These are phyloP conservation scores for Pilaira anomala DNA, from an alignment of 192 early-diverging fungal genomes.

Conservation along the genomic window DNA sequence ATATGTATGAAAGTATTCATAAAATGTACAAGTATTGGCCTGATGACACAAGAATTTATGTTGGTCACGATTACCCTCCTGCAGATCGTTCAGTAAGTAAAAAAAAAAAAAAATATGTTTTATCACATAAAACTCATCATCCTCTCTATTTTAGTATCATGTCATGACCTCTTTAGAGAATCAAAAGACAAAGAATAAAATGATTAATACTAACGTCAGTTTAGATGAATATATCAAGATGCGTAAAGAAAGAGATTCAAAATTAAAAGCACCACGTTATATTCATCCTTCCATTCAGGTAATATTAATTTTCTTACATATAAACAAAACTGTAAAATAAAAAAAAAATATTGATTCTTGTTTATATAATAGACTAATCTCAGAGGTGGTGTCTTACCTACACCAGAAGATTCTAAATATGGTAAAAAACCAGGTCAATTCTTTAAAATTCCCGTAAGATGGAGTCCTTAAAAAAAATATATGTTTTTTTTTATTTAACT, in stretches of 20 bases:
- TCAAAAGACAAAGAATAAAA: slow-evolving; percentile 29
- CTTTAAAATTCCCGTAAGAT: neutral
- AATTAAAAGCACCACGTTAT: slow-evolving; percentile 29
- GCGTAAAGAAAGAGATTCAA: slow-evolving; percentile 22
- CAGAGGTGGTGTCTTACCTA: slow-evolving; percentile 25
- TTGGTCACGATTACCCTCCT: slow-evolving; percentile 35
- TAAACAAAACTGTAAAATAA: neutral
- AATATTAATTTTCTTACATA: slow-evolving; percentile 5
- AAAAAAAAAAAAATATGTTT: neutral
- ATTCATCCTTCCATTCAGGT: slow-evolving; percentile 36
- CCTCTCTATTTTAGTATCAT: slow-evolving; percentile 6
- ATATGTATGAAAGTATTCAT: slow-evolving; percentile 32
- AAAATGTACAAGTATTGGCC: slow-evolving; percentile 24
- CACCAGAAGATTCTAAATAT: neutral
- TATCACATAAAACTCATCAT: too few relatives aligned
- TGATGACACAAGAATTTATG: slow-evolving; percentile 31
- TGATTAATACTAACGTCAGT: slow-evolving; percentile 16
- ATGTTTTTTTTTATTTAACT: slow-evolving; percentile 2
- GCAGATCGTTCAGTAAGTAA: slow-evolving; percentile 17
- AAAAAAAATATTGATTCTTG: neutral
- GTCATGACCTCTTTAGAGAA: slow-evolving; percentile 22
- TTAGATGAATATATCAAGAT: slow-evolving; percentile 26
- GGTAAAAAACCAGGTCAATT: neutral
- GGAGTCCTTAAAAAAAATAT: neutral
- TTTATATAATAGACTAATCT: slow-evolving; percentile 25